phyloP scores from a whole-genome alignment of 352 stramenopile genomes.

The Elongisporangium prolatum region DNA sequence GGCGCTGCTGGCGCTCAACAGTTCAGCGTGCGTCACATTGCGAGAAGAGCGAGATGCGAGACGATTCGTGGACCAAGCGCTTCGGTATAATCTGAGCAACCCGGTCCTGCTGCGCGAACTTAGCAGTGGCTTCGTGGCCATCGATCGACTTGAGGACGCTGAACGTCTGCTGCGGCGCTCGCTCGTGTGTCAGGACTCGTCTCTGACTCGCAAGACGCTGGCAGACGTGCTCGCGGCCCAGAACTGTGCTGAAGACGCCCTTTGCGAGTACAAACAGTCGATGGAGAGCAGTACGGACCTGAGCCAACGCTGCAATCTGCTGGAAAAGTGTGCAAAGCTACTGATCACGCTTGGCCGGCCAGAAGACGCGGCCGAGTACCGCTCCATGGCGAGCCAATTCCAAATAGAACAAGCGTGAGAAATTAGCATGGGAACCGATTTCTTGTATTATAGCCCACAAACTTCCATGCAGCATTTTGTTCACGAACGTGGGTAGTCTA shows the following conservation, averaged over 20 bases:
- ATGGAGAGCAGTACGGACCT: constrained; percentile 36
- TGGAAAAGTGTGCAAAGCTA: constrained; percentile 62
- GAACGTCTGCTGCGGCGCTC: constrained; percentile 63
- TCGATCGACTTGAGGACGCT: constrained; percentile 70
- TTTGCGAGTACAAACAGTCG: constrained; percentile 63
- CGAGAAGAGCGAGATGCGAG: constrained; percentile 39
- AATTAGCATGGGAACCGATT: background rate
- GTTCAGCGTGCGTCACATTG: constrained; percentile 12
- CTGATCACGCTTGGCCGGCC: constrained; percentile 60
- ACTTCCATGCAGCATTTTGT: background rate
- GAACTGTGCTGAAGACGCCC: constrained; percentile 71
- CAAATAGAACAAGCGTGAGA: constrained; percentile 13
- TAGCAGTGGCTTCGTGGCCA: constrained; percentile 75
- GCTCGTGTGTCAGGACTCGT: constrained; percentile 65
- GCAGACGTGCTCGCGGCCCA: constrained; percentile 74
- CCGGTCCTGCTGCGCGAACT: constrained; percentile 65
- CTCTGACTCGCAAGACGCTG: constrained; percentile 68
- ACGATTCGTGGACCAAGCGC: constrained; percentile 50
- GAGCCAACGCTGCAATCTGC: constrained; percentile 32
- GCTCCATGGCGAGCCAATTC: constrained; percentile 49
- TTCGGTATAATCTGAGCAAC: constrained; percentile 59
- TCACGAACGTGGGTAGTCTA: background rate
- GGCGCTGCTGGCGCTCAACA: constrained; percentile 44
- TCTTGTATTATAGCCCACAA: background rate
- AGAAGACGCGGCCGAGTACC: constrained; percentile 67